phyloP scores from a whole-genome alignment of 345 rosid species.

The Sisymbrium altissimum region DNA sequence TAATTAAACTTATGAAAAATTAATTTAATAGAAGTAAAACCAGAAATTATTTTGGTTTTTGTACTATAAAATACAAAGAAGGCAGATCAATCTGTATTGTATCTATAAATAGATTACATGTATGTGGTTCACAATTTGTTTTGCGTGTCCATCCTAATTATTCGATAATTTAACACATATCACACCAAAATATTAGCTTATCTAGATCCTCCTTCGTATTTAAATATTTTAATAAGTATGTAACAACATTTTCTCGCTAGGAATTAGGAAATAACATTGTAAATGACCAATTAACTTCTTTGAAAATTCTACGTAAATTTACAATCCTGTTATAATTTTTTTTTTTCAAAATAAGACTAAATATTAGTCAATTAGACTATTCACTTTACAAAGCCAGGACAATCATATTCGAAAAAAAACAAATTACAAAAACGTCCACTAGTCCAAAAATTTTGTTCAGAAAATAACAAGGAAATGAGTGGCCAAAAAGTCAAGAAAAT shows the following conservation, averaged over 20 bases:
- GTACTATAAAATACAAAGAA: background rate
- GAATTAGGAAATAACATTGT: background rate
- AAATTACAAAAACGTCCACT: slow-evolving; percentile 27
- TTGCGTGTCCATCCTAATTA: slow-evolving; percentile 35
- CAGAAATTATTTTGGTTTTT: background rate
- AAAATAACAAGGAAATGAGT: slow-evolving; percentile 14
- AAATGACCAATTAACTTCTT: background rate
- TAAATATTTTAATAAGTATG: background rate
- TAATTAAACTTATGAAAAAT: background rate
- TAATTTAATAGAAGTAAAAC: background rate
- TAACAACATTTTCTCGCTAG: slow-evolving; percentile 6
- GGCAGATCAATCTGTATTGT: background rate
- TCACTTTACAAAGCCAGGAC: background rate
- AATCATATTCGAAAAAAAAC: background rate
- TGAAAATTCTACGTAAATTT: slow-evolving; percentile 5
- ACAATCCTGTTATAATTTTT: background rate
- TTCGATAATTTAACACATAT: slow-evolving; percentile 25
- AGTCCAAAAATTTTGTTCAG: background rate
- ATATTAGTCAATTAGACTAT: background rate
- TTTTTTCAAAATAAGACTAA: background rate
- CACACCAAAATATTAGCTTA: slow-evolving; percentile 13
- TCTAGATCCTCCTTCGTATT: background rate
- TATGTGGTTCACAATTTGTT: slow-evolving; percentile 16
- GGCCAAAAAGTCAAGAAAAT: slow-evolving; percentile 38
- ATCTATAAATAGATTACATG: background rate